Percentiles rank a stretch among this genome's conserved stretches.
phyloP scores from a whole-genome alignment of 2,329 filamentous ascomycete genomes.

The Chaetothyriales sp. region DNA sequence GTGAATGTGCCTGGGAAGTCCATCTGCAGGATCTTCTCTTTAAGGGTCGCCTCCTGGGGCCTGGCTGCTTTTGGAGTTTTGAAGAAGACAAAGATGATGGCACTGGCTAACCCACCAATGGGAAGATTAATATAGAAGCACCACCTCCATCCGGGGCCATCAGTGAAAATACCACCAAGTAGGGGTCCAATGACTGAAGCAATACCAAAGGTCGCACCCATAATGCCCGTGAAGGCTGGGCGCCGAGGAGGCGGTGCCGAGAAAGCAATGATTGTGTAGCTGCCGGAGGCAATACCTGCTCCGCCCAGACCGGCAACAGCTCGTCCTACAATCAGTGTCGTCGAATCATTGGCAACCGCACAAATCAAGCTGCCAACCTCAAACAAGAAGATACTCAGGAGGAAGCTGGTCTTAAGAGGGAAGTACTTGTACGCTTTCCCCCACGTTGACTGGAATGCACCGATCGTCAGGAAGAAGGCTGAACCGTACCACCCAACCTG shows the following conservation, averaged over 20 bases:
- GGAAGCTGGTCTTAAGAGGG: slow-evolving; percentile 23
- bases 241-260: slow-evolving; percentile 34
- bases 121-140: slow-evolving; percentile 43
- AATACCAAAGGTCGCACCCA: slow-evolving; percentile 20
- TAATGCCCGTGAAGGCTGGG: slow-evolving; percentile 32
- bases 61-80: slow-evolving; percentile 8
- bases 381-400: slow-evolving; percentile 28
- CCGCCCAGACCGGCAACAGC: slow-evolving; percentile 27
- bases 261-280: slow-evolving; percentile 35
- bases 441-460: slow-evolving; percentile 22
- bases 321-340: slow-evolving; percentile 28
- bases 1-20: slow-evolving; percentile 32
- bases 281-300: slow-evolving; percentile 23
- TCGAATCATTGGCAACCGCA: slow-evolving; percentile 24
- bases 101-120: slow-evolving; percentile 24
- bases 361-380: slow-evolving; percentile 32
- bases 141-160: slow-evolving; percentile 23
- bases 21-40: slow-evolving; percentile 31
- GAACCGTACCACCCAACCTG: slow-evolving; percentile 27
- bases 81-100: slow-evolving; percentile 20
- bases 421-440: slow-evolving; percentile 24
- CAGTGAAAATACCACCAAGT: slow-evolving; percentile 22
- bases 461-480: slow-evolving; percentile 25
- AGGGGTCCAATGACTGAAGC: slow-evolving; percentile 22
- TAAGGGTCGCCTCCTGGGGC: slow-evolving; percentile 16